Evolutionary conservation across 495 filamentous ascomycete species (phyloP).

Genomic region (Penicillium paxilli): DNA sequence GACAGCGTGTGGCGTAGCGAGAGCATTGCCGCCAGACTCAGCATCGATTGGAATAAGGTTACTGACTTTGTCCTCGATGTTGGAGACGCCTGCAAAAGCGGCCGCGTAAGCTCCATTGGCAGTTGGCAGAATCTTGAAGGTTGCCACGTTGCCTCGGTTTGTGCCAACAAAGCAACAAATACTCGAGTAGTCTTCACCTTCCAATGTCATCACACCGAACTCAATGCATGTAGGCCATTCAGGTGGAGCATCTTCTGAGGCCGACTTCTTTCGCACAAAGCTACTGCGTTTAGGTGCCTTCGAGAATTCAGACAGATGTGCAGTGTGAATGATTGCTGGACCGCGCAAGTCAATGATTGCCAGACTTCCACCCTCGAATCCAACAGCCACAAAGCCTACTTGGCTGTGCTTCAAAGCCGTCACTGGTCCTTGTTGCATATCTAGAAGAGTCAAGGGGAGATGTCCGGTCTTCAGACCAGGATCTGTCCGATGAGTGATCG

Average conservation of each 20-base stretch:
- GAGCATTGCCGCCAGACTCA: slow-evolving; percentile 71
- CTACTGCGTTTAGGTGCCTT: slow-evolving; percentile 70
- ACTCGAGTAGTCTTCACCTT: slow-evolving; percentile 91
- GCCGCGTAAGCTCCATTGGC: slow-evolving; percentile 70
- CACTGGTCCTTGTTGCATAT: slow-evolving; percentile 77
- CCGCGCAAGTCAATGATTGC: slow-evolving; percentile 85
- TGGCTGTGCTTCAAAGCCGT: slow-evolving; percentile 80
- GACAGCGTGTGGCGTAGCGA: slow-evolving; percentile 71
- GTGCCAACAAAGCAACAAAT: slow-evolving; percentile 93
- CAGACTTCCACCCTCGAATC: slow-evolving; percentile 76
- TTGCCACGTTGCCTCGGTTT: slow-evolving; percentile 75
- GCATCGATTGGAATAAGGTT: slow-evolving; percentile 75
- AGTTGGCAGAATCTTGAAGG: slow-evolving; percentile 84
- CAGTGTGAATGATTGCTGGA: slow-evolving; percentile 80
- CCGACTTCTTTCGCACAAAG: slow-evolving; percentile 53
- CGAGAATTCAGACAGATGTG: slow-evolving; percentile 62
- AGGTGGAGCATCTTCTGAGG: slow-evolving; percentile 40
- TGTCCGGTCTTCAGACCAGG: slow-evolving; percentile 79
- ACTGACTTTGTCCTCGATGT: slow-evolving; percentile 71
- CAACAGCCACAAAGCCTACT: slow-evolving; percentile 86
- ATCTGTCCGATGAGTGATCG: slow-evolving; percentile 73
- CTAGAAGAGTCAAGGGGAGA: slow-evolving; percentile 74
- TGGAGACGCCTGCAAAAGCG: slow-evolving; percentile 62
- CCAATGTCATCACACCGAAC: slow-evolving; percentile 91
- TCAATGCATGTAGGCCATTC: slow-evolving; percentile 81